A percentile compares a stretch with the other conserved stretches of the same genome.
Conservation (phyloP, 805 yeast genomes). For the Zygoascus tannicola region DNA sequence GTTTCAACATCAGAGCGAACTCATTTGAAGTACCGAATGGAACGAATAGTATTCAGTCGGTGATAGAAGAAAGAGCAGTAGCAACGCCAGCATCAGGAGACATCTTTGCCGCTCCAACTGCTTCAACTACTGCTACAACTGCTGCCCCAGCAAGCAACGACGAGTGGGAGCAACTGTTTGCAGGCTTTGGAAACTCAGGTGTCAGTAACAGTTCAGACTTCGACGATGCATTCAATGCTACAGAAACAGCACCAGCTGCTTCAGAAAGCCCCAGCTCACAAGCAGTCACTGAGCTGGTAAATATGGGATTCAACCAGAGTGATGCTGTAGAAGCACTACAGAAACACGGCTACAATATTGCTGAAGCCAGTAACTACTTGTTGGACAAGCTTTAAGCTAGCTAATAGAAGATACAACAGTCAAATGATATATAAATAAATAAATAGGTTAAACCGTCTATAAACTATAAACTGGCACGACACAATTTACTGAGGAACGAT, state of each 20-base stretch:
- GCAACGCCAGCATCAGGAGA: neutral
- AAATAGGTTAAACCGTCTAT: too few relatives aligned
- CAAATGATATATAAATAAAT: neutral
- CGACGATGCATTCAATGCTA: constrained; percentile 16
- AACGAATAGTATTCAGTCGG: neutral
- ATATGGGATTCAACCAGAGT: constrained; percentile 76
- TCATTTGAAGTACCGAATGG: neutral
- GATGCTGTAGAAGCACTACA: constrained; percentile 63
- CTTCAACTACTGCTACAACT: neutral
- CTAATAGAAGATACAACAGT: neutral
- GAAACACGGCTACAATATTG: constrained; percentile 63
- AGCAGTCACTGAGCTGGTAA: constrained; percentile 69
- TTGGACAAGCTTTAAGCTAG: constrained; percentile 37
- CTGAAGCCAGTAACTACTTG: constrained; percentile 78
- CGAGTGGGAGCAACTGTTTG: constrained; percentile 92
- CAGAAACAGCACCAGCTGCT: constrained; percentile 9
- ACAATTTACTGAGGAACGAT: neutral
- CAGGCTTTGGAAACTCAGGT: constrained; percentile 54
- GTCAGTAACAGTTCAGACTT: constrained; percentile 11
- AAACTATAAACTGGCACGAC: neutral
- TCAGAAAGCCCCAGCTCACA: constrained; percentile 30
- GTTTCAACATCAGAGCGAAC: neutral
- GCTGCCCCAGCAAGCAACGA: constrained; percentile 34
- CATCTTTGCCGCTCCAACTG: neutral
- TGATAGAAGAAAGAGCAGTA: neutral